Percentiles rank a stretch among this genome's conserved stretches.
phyloP scores from a whole-genome alignment of 2,329 filamentous ascomycete species.

The Claviceps purpurea region DNA sequence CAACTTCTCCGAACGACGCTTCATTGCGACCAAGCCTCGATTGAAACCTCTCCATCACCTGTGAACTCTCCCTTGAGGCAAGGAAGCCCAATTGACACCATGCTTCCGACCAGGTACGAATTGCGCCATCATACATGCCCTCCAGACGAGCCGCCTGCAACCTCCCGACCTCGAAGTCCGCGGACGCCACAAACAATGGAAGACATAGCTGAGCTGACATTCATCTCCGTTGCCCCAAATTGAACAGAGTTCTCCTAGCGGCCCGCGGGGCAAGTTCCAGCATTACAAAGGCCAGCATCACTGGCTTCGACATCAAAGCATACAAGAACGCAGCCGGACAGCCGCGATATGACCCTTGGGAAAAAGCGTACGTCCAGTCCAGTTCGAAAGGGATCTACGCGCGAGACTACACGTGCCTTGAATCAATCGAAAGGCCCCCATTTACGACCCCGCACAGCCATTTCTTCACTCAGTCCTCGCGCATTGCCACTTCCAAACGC shows the following conservation, averaged over 20 bases:
- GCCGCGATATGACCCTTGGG: conserved; percentile 53
- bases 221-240: background rate
- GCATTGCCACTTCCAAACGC: background rate
- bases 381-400: background rate
- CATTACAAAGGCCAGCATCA: conserved; percentile 75
- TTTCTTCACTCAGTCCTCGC: too few relatives aligned
- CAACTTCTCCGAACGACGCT: background rate
- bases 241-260: conserved; percentile 33
- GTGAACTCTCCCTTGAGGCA: background rate
- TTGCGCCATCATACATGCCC: background rate
- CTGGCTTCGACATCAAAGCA: conserved; percentile 80
- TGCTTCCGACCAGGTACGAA: conserved; percentile 27
- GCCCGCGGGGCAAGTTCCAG: conserved; percentile 47
- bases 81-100: conserved; percentile 12
- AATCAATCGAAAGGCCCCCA: too few relatives aligned
- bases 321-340: conserved; percentile 58
- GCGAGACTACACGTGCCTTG: too few relatives aligned
- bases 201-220: conserved; percentile 2
- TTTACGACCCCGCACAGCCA: too few relatives aligned
- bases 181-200: background rate
- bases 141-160: conserved; percentile 2
- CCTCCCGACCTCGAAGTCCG: background rate
- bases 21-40: conserved; percentile 1
- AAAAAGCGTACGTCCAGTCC: conserved; percentile 38
- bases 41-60: background rate